A percentile compares a stretch with the other conserved stretches of the same genome.
These are phyloP conservation scores for Pueraria montana DNA, from an alignment of 306 rosid species.

Conservation along the genomic window DNA sequence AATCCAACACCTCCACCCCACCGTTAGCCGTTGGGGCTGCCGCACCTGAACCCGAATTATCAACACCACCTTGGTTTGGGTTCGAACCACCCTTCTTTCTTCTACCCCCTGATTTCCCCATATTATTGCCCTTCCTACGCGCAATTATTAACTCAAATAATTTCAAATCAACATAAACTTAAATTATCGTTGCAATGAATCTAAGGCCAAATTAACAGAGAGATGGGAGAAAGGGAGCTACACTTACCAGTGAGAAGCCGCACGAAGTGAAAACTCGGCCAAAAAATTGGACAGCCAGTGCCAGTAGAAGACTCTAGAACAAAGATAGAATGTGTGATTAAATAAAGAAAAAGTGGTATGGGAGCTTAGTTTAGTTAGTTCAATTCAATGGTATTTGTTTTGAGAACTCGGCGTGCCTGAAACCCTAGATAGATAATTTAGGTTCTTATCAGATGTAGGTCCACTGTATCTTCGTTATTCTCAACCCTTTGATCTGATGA, in stretches of 20 bases:
- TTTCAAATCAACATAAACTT: conserved; percentile 30
- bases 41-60: conserved; percentile 41
- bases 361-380: background rate
- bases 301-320: conserved; percentile 39
- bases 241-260: conserved; percentile 52
- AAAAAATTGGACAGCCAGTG: background rate
- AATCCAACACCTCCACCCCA: conserved; percentile 71
- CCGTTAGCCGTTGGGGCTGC: conserved; percentile 68
- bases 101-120: conserved; percentile 97
- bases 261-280: conserved; percentile 22
- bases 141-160: conserved; percentile 20
- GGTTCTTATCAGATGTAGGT: conserved; percentile 44
- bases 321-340: background rate
- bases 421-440: conserved; percentile 63
- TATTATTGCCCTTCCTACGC: conserved; percentile 40
- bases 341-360: background rate
- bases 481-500: conserved; percentile 46
- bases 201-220: conserved; percentile 18
- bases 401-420: conserved; percentile 33
- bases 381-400: conserved; percentile 1
- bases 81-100: conserved; percentile 86
- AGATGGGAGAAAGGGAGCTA: conserved; percentile 41
- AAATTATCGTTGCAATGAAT: conserved; percentile 16
- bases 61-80: conserved; percentile 53
- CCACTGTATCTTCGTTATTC: background rate